Percentiles rank a stretch among this genome's conserved stretches.
phyloP scores from a whole-genome alignment of 768 basidiomycete genomes.

The Suillus paluster region DNA sequence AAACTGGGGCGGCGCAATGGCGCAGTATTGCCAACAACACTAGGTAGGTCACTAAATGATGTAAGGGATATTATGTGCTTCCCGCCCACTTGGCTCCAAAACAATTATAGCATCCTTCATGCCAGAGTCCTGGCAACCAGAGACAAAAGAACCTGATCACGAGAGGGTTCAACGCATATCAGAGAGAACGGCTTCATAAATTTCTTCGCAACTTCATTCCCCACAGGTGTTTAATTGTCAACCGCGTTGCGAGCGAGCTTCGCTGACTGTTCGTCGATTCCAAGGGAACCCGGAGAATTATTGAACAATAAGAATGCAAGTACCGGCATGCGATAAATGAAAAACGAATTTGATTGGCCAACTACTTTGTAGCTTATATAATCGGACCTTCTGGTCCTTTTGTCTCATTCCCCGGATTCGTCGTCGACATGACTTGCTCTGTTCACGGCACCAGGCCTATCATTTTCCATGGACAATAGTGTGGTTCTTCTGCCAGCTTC shows the following conservation, averaged over 20 bases:
- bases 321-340: background rate
- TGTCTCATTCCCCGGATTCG: background rate
- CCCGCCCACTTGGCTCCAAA: background rate
- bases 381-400: background rate
- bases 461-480: background rate
- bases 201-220: background rate
- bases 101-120: background rate
- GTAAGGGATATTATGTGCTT: too few relatives aligned
- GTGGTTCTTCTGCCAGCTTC: background rate
- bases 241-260: background rate
- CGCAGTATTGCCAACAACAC: too few relatives aligned
- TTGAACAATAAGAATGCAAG: background rate
- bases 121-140: background rate
- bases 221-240: background rate
- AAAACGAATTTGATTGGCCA: background rate
- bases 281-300: background rate
- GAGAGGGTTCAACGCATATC: too few relatives aligned
- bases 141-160: constrained; percentile 2
- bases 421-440: background rate
- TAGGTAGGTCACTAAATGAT: background rate
- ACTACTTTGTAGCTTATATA: background rate
- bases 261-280: background rate
- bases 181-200: background rate
- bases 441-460: background rate
- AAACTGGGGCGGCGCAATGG: too few relatives aligned